Base-by-base conservation (phyloP, 2,329 filamentous ascomycete genomes). In the Arthrobotrys sinensis region DNA sequence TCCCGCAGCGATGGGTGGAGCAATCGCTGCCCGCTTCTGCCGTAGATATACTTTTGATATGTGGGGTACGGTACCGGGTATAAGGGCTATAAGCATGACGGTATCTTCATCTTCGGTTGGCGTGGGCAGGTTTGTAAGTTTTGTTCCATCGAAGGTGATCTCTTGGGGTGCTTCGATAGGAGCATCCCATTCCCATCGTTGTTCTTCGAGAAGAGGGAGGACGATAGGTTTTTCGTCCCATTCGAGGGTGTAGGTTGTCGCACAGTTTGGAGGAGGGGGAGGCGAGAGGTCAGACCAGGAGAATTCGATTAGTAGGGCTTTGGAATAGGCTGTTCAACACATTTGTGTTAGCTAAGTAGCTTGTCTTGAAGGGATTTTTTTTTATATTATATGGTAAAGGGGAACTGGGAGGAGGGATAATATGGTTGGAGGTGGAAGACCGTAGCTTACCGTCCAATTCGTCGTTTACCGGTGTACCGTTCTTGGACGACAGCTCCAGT, bases 221-320 rank as follows among this genome's bases (percentile, higher is more conserved):
- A 71, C 66, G 50, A 78, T 78, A 8, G 75, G 75, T 34, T 78
- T 78, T 38, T 78, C 75, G 62, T 78, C 75, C 75, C 75, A 78
- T 50, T 78, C 75, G 66, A 78, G 75, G 28, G 62, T 78, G 46
- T 78, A 78, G 10, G 66, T 78, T 36, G 75, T 78, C n/a, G 62
- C 52, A 38, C 53, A 60, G 50, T 72, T 72, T 6, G 75, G 66
- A 10, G 66, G 75, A n/a, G 75, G 75, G 12, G 75, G 75, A 14
- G 75, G 75, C 14, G 66, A 67, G 52, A 78, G 75, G 28, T 78
- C 75, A 16, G 75, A 78, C 75, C 75, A 78, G 40, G 75, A 71
- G 68, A 78, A 78, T 19, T 78, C 75, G 52, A 78, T 68, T 19
- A 78, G 67, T 28, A 78, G 34, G 60, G 75, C 75, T 78, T 78